Evolutionary conservation across 768 basidiomycete genomes (phyloP), one percentile per base, ranked within the genome.

Genomic region (Amanita exitialis): DNA sequence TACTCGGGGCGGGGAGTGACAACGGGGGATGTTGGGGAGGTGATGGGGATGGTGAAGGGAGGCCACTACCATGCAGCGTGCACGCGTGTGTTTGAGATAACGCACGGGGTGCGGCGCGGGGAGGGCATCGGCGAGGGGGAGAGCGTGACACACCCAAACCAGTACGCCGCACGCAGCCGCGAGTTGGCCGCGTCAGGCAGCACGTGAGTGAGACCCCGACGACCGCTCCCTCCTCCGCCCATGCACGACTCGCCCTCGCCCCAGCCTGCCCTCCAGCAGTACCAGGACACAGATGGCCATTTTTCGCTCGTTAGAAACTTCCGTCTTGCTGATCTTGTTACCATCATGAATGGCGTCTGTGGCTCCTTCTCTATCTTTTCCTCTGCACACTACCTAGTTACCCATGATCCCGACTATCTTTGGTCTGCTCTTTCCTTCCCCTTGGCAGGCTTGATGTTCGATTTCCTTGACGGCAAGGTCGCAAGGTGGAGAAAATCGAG

Each of bases 291-390:
- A 20, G 85, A 93, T 53, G 92, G 96, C 18, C 96, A 99, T 70
- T 99, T 99, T 68, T 93, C 91, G 18, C 82, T 99, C 49, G 96
- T 98, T 66, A 84, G 96, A 59, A 98, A 97, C 67, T 99, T 99
- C 64, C 90, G 94, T 48, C 79, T 98, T 23, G 96, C 96, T 57
- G 96, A 99, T 72, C 77, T 96, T 47, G 92, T 99, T 59, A 99
- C 96, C 32, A 92, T 99, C 57, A 93, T 94, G 86, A 99, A 99
- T 64, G 96, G 96, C 41, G 86, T 98, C 66, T 99, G 96, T 69
- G 96, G 96, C 52, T 88, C 89, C 15, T 85, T 95, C 59, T 97
- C 93, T 23, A 79, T 99, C 63, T 93, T 98, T 67, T 89, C 85
- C 34, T 93, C 90, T 5, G 93, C 90, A 42, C 82, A 82, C 47